Conservation (phyloP, 768 basidiomycete species). For the Russula sp. region DNA sequence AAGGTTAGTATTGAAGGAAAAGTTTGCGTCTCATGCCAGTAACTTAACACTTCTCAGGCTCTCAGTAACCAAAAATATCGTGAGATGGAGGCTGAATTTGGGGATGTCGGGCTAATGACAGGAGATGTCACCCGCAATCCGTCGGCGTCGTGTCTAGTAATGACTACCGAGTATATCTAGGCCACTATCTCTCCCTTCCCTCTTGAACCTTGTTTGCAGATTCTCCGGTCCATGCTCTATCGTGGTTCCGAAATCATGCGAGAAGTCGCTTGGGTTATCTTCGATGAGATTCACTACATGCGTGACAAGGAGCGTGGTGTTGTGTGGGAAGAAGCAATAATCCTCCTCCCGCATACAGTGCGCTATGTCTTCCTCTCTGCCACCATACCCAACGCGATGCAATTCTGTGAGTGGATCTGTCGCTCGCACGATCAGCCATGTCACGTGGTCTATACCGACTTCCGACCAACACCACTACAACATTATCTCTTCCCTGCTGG, state of each 20-base stretch:
- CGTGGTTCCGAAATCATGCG: slow-evolving; percentile 99
- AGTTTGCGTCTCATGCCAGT: slow-evolving; percentile 13
- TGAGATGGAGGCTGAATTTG: slow-evolving; percentile 95
- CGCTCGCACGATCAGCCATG: slow-evolving; percentile 97
- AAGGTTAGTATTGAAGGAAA: slow-evolving; percentile 63
- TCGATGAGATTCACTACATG: slow-evolving; percentile 99
- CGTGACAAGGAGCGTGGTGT: slow-evolving; percentile 98
- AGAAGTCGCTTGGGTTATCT: slow-evolving; percentile 99
- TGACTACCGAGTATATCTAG: slow-evolving; percentile 89
- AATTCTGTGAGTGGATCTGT: slow-evolving; percentile 99
- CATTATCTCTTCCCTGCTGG: slow-evolving; percentile 98
- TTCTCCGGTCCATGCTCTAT: slow-evolving; percentile 97
- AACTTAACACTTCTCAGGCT: slow-evolving; percentile 54
- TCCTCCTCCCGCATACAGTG: slow-evolving; percentile 92
- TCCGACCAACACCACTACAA: slow-evolving; percentile 95
- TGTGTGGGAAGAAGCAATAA: slow-evolving; percentile 99
- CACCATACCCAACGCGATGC: slow-evolving; percentile 99
- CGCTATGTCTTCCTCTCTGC: slow-evolving; percentile 98
- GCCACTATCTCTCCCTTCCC: not conserved
- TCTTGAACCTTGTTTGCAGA: slow-evolving; percentile 48
- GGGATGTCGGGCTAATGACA: slow-evolving; percentile 98
- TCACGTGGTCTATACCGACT: slow-evolving; percentile 99
- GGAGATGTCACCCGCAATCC: slow-evolving; percentile 99
- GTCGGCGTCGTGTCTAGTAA: slow-evolving; percentile 92
- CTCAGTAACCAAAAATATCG: slow-evolving; percentile 98